Conservation (phyloP, 2,329 filamentous ascomycete species). For the Alternaria consortialis region DNA sequence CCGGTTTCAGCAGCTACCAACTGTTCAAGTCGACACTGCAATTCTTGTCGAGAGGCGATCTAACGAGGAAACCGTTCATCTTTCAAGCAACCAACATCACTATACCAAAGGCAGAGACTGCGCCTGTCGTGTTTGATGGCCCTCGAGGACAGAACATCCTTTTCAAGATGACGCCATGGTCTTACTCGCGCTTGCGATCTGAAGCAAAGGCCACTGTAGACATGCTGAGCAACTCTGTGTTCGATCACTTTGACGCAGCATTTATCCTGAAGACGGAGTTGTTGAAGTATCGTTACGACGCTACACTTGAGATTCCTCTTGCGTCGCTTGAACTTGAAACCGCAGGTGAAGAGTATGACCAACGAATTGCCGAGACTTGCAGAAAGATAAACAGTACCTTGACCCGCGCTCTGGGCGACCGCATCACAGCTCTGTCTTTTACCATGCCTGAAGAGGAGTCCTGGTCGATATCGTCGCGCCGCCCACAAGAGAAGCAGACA, state of each 20-base stretch:
- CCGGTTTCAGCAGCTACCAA: conserved; percentile 87
- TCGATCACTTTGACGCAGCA: conserved; percentile 82
- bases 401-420: conserved; percentile 76
- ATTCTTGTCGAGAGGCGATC: conserved; percentile 77
- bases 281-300: conserved; percentile 64
- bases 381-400: conserved; percentile 71
- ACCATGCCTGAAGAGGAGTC: conserved; percentile 33
- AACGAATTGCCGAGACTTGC: conserved; percentile 53
- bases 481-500: conserved; percentile 32
- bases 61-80: conserved; percentile 71
- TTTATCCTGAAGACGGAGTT: conserved; percentile 74
- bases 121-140: conserved; percentile 81
- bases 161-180: conserved; percentile 91
- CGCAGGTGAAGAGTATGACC: conserved; percentile 34
- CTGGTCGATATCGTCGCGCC: conserved; percentile 50
- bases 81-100: conserved; percentile 53
- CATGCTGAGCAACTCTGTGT: conserved; percentile 75
- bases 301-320: conserved; percentile 55
- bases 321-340: conserved; percentile 40
- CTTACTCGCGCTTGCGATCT: conserved; percentile 75
- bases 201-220: conserved; percentile 78
- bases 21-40: conserved; percentile 95
- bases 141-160: conserved; percentile 79
- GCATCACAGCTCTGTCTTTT: conserved; percentile 70
- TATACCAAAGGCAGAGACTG: conserved; percentile 54